Base-by-base conservation (phyloP, 768 basidiomycete species). In the Leccinum pellstonianum region DNA sequence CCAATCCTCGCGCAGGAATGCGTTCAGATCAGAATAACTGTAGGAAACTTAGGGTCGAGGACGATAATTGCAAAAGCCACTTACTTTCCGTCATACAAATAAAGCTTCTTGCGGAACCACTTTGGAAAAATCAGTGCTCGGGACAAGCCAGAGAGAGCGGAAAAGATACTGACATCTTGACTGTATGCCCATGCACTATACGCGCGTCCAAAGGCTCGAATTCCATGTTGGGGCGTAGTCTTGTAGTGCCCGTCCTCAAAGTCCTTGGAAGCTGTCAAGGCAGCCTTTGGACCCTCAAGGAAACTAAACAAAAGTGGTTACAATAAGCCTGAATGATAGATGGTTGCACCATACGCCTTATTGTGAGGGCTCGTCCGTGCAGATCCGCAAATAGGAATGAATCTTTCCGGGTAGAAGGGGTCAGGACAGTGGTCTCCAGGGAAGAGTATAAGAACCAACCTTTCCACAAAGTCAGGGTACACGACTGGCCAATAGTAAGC, bases 111-210 rank as follows among this genome's bases (percentile, higher is more conserved):
- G 52, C 83, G 75, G 71, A 80, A 86, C 83, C 84, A 86, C 84
- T 86, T 52, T 9, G 47, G 27, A 33, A 48, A 19, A 37, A 46
- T 61, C 1, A 60, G 52, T 12, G 19, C 21, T 29, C n/a, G 5
- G 17, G 12, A 14, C 43, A 31, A 4, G 19, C 10, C 11, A n/a
- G 10, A 46, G 50, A 11, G n/a, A 27, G 2, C 15, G 41, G 38
- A 46, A 19, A 56, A 43, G 15, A 21, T 29, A 72, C 79, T 43
- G 38, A 83, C 83, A 38, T 83, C 77, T 67, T 85, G 82, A 1
- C 83, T 80, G 56, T 84, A 84, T 6, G 83, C 83, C 83, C 85
- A 86, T 25, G 81, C 81, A 54, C 80, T 80, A 63, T 84, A 86
- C 15, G 76, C 83, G n/a, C 85, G 75, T 3, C 77, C 83, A 54